phyloP scores from a whole-genome alignment of 1,139 yeast genomes.

The Kurtzmaniella quercitrusa region DNA sequence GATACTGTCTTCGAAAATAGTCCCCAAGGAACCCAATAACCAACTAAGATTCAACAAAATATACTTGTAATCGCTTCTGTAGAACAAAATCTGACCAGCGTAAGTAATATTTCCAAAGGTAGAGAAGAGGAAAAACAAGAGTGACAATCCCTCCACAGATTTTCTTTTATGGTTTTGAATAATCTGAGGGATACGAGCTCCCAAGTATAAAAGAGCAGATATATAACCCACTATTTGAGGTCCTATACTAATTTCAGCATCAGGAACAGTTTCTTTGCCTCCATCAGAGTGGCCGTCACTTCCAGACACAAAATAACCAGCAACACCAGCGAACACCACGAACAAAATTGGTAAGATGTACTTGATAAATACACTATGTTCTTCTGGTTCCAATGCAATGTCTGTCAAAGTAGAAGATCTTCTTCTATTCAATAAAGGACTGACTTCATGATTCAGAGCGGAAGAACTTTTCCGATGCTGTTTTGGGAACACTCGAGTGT shows the following conservation, averaged over 20 bases:
- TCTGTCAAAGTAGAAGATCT: conserved; percentile 43
- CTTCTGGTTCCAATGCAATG: conserved; percentile 39
- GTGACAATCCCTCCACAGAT: conserved; percentile 71
- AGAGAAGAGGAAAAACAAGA: conserved; percentile 70
- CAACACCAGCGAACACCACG: conserved; percentile 63
- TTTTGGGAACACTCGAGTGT: conserved; percentile 40
- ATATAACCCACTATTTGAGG: conserved; percentile 71
- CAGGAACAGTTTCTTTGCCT: conserved; percentile 11
- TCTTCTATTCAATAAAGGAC: conserved; percentile 28
- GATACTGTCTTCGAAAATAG: conserved; percentile 61
- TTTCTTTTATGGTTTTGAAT: conserved; percentile 63
- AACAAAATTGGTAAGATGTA: conserved; percentile 58
- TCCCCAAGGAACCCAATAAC: conserved; percentile 73
- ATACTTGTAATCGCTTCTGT: conserved; percentile 58
- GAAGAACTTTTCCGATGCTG: conserved; percentile 19
- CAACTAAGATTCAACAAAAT: conserved; percentile 63
- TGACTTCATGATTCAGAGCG: conserved; percentile 8
- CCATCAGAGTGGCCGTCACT: conserved; percentile 11
- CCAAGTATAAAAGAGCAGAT: conserved; percentile 65
- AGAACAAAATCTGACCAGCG: conserved; percentile 69
- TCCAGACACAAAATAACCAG: conserved; percentile 54
- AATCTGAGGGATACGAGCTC: conserved; percentile 80
- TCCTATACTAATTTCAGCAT: conserved; percentile 38
- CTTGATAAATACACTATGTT: conserved; percentile 44
- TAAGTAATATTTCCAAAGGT: conserved; percentile 74